Evolutionary conservation across 352 stramenopile genomes (phyloP).

Genomic region (Globisporangium cylindrosporum): DNA sequence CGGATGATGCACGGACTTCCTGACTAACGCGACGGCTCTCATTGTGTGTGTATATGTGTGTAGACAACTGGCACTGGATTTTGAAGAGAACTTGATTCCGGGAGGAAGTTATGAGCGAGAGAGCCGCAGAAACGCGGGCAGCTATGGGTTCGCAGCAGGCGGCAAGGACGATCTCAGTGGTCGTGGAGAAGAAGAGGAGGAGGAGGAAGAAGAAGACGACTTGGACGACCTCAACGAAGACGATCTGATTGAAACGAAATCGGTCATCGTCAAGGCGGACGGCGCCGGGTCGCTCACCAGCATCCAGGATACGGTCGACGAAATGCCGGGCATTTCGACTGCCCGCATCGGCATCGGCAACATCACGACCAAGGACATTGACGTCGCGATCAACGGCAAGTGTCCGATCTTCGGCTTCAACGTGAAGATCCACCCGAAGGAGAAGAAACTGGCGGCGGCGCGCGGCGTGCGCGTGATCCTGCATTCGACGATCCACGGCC

Average conservation of each 20-base stretch:
- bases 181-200: not conserved
- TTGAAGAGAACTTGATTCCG: slow-evolving; percentile 53
- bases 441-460: slow-evolving; percentile 50
- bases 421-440: slow-evolving; percentile 60
- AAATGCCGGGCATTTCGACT: slow-evolving; percentile 63
- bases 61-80: slow-evolving; percentile 72
- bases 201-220: slow-evolving; percentile 18
- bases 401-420: slow-evolving; percentile 87
- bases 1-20: slow-evolving; percentile 1
- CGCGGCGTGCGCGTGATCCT: slow-evolving; percentile 68
- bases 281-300: slow-evolving; percentile 73
- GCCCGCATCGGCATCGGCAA: slow-evolving; percentile 77
- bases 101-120: slow-evolving; percentile 21
- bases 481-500: slow-evolving; percentile 64
- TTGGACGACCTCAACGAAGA: slow-evolving; percentile 36
- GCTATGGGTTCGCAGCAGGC: not conserved
- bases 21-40: not conserved
- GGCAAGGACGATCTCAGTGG: not conserved
- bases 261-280: slow-evolving; percentile 82
- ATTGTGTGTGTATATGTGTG: slow-evolving; percentile 6
- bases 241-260: slow-evolving; percentile 46
- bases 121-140: not conserved
- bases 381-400: slow-evolving; percentile 74
- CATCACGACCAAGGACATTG: slow-evolving; percentile 75
- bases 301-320: slow-evolving; percentile 82